Conservation (phyloP, 768 basidiomycete species). For the Rhodotorula taiwanensis region DNA sequence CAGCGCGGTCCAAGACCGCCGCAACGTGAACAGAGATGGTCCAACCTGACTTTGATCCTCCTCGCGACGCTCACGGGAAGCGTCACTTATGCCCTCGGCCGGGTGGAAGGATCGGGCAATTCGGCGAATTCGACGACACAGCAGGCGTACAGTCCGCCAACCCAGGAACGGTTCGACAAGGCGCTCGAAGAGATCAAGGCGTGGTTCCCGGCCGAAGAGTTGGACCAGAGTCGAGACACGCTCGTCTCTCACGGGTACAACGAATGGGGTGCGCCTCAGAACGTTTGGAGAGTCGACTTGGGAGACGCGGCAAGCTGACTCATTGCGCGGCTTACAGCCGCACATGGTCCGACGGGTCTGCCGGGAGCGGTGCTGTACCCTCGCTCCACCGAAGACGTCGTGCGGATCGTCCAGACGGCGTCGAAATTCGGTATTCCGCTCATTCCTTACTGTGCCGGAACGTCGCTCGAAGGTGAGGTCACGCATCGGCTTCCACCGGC, state of each 20-base stretch:
- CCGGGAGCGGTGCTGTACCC: conserved; percentile 48
- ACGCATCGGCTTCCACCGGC: no score
- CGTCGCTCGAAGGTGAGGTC: conserved; percentile 67
- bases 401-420: conserved; percentile 69
- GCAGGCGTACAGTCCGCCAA: conserved; percentile 17
- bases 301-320: no score
- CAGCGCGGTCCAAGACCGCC: no score
- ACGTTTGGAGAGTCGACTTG: no score
- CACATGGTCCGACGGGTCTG: conserved; percentile 35
- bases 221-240: conserved; percentile 22
- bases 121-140: background rate
- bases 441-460: conserved; percentile 75
- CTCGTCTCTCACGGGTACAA: conserved; percentile 35
- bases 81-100: conserved; percentile 20
- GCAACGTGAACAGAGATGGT: background rate
- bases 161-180: conserved; percentile 24
- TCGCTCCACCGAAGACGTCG: conserved; percentile 69
- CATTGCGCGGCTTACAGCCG: no score
- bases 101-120: background rate
- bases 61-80: conserved; percentile 32
- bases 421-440: conserved; percentile 67
- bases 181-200: conserved; percentile 30
- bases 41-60: conserved; percentile 20
- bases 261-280: conserved; percentile 34
- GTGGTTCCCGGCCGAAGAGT: conserved; percentile 33